These are phyloP conservation scores for Epithemia pelagica DNA, from an alignment of 108 stramenopile genomes.

Conservation along the genomic window DNA sequence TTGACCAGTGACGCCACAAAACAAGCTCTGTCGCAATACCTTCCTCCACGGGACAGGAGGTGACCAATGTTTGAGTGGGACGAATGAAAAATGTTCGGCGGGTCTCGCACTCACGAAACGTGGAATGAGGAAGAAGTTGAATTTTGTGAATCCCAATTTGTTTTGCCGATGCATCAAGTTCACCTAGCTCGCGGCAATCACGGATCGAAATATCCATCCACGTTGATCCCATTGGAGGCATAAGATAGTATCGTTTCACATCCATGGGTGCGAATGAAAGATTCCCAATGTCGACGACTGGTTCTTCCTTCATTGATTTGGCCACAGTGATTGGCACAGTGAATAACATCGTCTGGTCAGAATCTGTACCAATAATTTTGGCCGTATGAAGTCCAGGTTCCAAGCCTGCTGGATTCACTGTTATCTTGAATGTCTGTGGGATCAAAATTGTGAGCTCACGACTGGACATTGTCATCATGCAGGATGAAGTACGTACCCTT, in stretches of 20 bases:
- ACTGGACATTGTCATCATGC: background rate
- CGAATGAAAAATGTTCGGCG: constrained; percentile 36
- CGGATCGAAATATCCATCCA: constrained; percentile 57
- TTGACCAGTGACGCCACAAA: constrained; percentile 55
- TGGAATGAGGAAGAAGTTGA: constrained; percentile 57
- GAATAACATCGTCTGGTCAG: constrained; percentile 47
- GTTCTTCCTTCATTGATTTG: constrained; percentile 29
- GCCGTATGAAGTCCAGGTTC: constrained; percentile 66
- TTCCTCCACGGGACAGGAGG: constrained; percentile 34
- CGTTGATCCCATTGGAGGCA: constrained; percentile 45
- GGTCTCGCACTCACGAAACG: constrained; percentile 38
- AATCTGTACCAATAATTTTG: constrained; percentile 41
- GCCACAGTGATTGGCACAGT: constrained; percentile 70
- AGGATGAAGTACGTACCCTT: background rate
- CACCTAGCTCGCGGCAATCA: constrained; percentile 23
- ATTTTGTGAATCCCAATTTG: constrained; percentile 55
- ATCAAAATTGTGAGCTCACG: background rate
- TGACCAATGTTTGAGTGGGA: constrained; percentile 41
- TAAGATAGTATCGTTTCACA: constrained; percentile 50
- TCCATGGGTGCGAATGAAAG: constrained; percentile 34
- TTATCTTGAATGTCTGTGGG: constrained; percentile 48
- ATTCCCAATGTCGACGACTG: constrained; percentile 2
- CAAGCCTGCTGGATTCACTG: constrained; percentile 57
- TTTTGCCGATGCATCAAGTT: constrained; percentile 18
- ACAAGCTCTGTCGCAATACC: constrained; percentile 50